Conservation (phyloP, 805 yeast species). For the Monosporozyma servazzii region DNA sequence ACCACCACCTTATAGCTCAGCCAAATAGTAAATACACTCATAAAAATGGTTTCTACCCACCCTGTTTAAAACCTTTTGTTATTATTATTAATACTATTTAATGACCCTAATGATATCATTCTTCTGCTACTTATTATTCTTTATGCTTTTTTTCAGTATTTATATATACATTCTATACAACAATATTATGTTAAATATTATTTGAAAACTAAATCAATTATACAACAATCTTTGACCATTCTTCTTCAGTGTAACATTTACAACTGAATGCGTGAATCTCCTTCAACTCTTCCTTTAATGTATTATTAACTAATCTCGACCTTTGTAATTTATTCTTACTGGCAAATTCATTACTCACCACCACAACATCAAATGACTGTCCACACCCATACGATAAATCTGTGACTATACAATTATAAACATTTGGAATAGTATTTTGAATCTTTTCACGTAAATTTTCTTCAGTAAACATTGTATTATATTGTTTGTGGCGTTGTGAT, state of each 20-base stretch:
- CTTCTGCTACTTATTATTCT: background rate
- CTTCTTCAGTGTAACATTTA: constrained; percentile 79
- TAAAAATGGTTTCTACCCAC: too few relatives aligned
- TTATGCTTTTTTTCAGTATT: background rate
- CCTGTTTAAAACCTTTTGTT: background rate
- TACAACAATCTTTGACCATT: constrained; percentile 49
- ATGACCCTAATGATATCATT: background rate
- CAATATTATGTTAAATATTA: background rate
- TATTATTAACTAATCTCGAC: constrained; percentile 74
- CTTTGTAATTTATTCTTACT: constrained; percentile 82
- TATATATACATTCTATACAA: background rate
- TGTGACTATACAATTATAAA: constrained; percentile 28
- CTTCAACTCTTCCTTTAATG: constrained; percentile 76
- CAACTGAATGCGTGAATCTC: constrained; percentile 93
- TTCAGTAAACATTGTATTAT: constrained; percentile 12
- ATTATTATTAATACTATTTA: background rate
- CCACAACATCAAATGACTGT: constrained; percentile 89
- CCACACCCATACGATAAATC: constrained; percentile 85
- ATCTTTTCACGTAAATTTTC: constrained; percentile 22
- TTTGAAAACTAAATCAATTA: background rate
- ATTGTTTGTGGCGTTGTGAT: background rate
- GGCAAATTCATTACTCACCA: constrained; percentile 60
- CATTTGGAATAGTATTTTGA: constrained; percentile 17
- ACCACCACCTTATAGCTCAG: constrained; percentile 3
- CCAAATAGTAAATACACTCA: background rate